These are phyloP conservation scores for Zygnema circumcarinatum DNA, from an alignment of 139 green algal genomes.

Conservation along the genomic window DNA sequence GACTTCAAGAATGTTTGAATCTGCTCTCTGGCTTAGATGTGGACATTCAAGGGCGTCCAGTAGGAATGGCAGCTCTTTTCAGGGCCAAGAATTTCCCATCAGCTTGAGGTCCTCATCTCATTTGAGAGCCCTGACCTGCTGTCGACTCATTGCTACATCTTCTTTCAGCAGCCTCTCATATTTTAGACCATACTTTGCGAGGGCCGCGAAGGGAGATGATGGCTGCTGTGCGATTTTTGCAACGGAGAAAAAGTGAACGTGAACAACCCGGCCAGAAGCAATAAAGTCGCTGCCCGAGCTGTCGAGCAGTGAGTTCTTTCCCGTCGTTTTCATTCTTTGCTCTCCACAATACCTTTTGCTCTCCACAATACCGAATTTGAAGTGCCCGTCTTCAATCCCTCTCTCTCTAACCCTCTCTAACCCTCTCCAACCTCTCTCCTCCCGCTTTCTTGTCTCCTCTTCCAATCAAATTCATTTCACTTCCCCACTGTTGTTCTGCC, in stretches of 20 bases:
- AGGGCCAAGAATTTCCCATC: too few relatives aligned
- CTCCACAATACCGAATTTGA: too few relatives aligned
- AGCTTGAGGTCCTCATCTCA: too few relatives aligned
- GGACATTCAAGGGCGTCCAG: too few relatives aligned
- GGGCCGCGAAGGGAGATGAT: not conserved
- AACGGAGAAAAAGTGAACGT: slow-evolving; percentile 33
- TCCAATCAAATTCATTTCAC: not conserved
- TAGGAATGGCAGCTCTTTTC: too few relatives aligned
- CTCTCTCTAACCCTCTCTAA: not conserved
- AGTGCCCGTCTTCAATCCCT: not conserved
- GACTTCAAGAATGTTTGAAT: too few relatives aligned
- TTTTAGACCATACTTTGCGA: slow-evolving; percentile 19
- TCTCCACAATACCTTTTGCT: not conserved
- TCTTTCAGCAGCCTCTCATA: too few relatives aligned
- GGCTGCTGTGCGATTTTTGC: slow-evolving; percentile 28
- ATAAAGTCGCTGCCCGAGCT: slow-evolving; percentile 38
- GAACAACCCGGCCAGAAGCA: not conserved
- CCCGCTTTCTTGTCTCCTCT: too few relatives aligned
- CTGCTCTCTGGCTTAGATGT: too few relatives aligned
- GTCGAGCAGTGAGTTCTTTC: slow-evolving; percentile 29
- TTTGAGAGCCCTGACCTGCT: too few relatives aligned
- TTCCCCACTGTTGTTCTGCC: not conserved
- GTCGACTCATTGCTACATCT: too few relatives aligned
- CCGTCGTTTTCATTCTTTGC: not conserved
- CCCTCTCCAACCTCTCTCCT: too few relatives aligned